Evolutionary conservation across 2,329 filamentous ascomycete genomes (phyloP), one percentile per base, ranked within the genome.

Genomic region (Diaporthe eres): DNA sequence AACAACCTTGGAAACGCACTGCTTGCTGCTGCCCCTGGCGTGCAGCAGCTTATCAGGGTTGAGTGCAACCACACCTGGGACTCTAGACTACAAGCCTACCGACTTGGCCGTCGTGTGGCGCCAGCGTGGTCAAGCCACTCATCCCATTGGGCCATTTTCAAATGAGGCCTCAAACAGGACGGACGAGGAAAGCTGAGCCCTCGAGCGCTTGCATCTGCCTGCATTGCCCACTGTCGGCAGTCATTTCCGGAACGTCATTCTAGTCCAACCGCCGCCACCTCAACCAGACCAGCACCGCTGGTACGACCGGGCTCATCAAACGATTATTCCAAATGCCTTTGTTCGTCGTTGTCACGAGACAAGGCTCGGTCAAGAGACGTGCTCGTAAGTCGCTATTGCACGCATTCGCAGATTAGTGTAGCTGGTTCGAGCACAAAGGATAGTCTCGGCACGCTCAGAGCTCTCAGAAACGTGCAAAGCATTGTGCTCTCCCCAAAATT

Each of bases 131-230:
- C 71, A 74, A 74, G 71, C 71, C 61, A 68, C 74, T n/a, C 49
- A 4, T 70, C n/a, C 72, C 25, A 70, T 63, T 70, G 74, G 71
- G 25, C 60, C 42, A 67, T 25, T 37, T 31, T 61, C 15, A 75
- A 55, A 74, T 75, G 70, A 75, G 74, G 70, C 58, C 74, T 60
- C 74, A 49, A 31, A 75, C 28, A 10, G 34, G 73, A 47, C 65
- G 57, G 44, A 28, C 55, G 25, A 53, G 49, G 47, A 60, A 68
- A 67, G 42, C 74, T 72, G 71, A 72, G 71, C 34, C 17, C 12
- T 73, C 22, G 51, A 61, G n/a, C 55, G 53, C 70, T 73, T 70
- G 65, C 58, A 73, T 34, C 39, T 37, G 55, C 60, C 19, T 55
- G 60, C 37, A 53, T 67, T 53, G 68, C 28, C n/a, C 25, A 31